Evolutionary conservation across 768 basidiomycete genomes (phyloP), one percentile per base, ranked within the genome.

Genomic region (Termitomyces sp.): DNA sequence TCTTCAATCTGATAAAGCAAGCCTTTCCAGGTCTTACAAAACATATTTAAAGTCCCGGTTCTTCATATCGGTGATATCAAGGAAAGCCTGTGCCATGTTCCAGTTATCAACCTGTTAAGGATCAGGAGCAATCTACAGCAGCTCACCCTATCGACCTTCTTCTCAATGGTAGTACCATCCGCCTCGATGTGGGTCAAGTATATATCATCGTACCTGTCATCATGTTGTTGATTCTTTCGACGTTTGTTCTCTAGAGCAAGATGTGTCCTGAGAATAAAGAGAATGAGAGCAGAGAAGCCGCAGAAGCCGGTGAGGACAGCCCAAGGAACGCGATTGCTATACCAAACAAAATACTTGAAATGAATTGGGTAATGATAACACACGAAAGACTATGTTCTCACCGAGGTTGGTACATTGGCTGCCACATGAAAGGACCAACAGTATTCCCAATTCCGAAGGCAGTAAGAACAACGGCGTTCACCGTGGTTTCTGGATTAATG

Each of bases 381-480:
- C 32, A 40, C 32, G 63, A 67, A 35, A 16, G 25, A n/a, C 0
- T n/a, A n/a, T n/a, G n/a, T n/a, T n/a, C 56, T 50, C 67, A 86
- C 85, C 86, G 76, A 32, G 88, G 88, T 64, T 82, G 77, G 65
- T 88, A 91, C 65, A 77, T 54, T 50, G 76, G 73, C 71, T 86
- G 80, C 89, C 89, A 91, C 80, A 89, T 87, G 63, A 88, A 86
- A 22, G 86, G 85, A 6, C 87, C 79, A 3, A 78, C 85, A 15
- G 88, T 81, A 64, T 91, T 91, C 50, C 88, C 90, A 29, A 89
- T 73, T 20, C 83, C 86, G 66, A 91, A 93, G 1, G 79, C 84
- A 55, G 80, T 75, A 36, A 92, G 77, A 41, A 90, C 75, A 56
- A 91, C 79, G 16, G 86, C 89, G 64, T 90, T 91, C 16, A 82